Evolutionary conservation across 768 basidiomycete genomes (phyloP).

Genomic region (Pulveroboletus ravenelii): DNA sequence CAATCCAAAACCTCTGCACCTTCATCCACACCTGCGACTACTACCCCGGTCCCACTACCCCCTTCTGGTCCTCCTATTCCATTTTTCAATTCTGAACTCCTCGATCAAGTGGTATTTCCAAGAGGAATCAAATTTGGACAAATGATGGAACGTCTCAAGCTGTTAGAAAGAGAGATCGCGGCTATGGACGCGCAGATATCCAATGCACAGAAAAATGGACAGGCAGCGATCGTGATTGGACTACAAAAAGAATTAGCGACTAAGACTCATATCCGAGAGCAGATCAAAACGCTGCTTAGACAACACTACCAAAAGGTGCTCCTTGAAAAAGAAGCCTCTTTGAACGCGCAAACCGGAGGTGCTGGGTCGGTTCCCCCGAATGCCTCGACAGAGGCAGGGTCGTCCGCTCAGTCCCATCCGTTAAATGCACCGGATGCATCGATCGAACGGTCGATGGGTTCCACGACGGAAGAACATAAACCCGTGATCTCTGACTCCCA

Average conservation of each 20-base stretch:
- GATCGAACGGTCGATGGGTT: slow-evolving; percentile 4
- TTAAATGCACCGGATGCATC: slow-evolving; percentile 1
- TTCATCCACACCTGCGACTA: slow-evolving; percentile 4
- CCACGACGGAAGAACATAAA: slow-evolving; percentile 21
- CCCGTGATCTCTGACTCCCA: slow-evolving; percentile 20
- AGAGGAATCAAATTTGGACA: slow-evolving; percentile 17
- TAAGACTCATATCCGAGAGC: slow-evolving; percentile 5
- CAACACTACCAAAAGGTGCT: slow-evolving; percentile 14
- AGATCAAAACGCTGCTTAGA: slow-evolving; percentile 12
- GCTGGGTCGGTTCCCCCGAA: slow-evolving; percentile 1
- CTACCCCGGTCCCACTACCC: slow-evolving; percentile 5
- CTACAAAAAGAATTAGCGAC: slow-evolving; percentile 9
- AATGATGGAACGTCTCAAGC: slow-evolving; percentile 21
- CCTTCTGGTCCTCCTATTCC: slow-evolving; percentile 8
- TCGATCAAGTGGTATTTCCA: slow-evolving; percentile 16
- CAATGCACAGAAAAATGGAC: slow-evolving; percentile 15
- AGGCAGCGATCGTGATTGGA: slow-evolving; percentile 6
- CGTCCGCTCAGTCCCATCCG: slow-evolving; percentile 11
- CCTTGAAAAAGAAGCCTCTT: slow-evolving; percentile 6
- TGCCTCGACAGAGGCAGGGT: slow-evolving; percentile 5
- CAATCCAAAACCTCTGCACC: slow-evolving; percentile 3
- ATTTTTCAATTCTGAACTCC: not conserved
- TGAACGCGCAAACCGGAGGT: slow-evolving; percentile 4
- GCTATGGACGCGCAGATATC: slow-evolving; percentile 13
- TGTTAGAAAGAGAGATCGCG: slow-evolving; percentile 14